Evolutionary conservation across 2,329 filamentous ascomycete genomes (phyloP), one percentile per base, ranked within the genome.

Genomic region (Zopfia rhizophila): DNA sequence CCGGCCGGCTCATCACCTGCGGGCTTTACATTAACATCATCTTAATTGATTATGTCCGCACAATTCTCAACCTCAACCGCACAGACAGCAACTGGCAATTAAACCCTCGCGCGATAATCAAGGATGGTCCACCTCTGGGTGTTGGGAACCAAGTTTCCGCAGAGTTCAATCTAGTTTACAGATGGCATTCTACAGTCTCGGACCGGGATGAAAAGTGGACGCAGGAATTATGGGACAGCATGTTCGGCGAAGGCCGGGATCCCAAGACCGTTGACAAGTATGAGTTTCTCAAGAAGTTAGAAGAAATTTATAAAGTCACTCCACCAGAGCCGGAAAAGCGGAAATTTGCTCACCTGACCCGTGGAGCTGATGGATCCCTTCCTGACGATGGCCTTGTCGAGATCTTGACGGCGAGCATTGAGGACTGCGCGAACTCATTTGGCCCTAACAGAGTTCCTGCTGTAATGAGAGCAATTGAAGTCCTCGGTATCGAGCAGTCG

Each of bases 111-210:
- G 81, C 83, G 10, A 83, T 88, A 56, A 88, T 86, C 70, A 77
- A 78, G 22, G n/a, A n/a, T n/a, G 70, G 80, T 2, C 81, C 87
- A 0, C 84, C 89, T 31, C 80, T 85, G 17, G 91, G 89, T 29
- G 83, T 88, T 0, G 91, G 91, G 38, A 95, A 94, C 61, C 85
- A 88, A 55, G 89, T 93, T 4, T 93, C 89, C 0, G 89, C 88
- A 3, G 91, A 96, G 74, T 96, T 96, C 78, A 95, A 94, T 65
- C 79, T 96, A 7, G 88, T 89, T 56, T 95, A 96, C 69, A 82
- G 90, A 53, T 95, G 90, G 90, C 90, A 95, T 74, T 90, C 89
- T 3, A 86, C 87, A 57, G 89, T 94, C 58, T 82, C 81, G 25
- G 82, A 84, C 46, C 85, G 83, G 53, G 91, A 96, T 60, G 90